These are phyloP conservation scores for Cicer arietinum DNA, from an alignment of 306 rosid species.

Conservation along the genomic window DNA sequence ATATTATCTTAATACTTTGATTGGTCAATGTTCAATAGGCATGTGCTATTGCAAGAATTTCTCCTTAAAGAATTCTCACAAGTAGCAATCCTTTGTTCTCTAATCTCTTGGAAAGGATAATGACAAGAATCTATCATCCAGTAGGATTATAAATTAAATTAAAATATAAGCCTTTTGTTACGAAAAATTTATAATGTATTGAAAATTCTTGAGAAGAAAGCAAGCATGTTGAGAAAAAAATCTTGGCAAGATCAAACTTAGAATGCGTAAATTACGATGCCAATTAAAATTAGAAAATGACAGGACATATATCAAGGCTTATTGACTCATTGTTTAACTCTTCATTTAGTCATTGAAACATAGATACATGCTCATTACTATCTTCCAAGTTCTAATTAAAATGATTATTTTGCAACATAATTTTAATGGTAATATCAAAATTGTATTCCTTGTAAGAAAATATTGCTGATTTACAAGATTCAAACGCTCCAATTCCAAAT, in stretches of 20 bases:
- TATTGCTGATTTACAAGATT: conserved; percentile 21
- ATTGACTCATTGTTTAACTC: conserved; percentile 4
- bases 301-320: background rate
- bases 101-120: conserved; percentile 20
- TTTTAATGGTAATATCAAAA: conserved; percentile 12
- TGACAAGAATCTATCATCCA: conserved; percentile 1
- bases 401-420: conserved; percentile 26
- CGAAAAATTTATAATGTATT: background rate
- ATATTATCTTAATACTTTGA: background rate
- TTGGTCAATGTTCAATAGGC: background rate
- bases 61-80: conserved; percentile 6
- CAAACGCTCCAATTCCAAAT: conserved; percentile 28
- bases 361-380: background rate
- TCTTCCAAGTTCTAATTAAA: conserved; percentile 30
- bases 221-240: background rate
- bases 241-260: conserved; percentile 14
- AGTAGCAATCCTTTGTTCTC: background rate
- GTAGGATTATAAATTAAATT: background rate
- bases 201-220: conserved; percentile 21
- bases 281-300: conserved; percentile 17
- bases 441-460: background rate
- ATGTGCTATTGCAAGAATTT: background rate
- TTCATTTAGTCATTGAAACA: conserved; percentile 22
- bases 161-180: conserved; percentile 3
- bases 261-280: background rate